Evolutionary conservation across 202 grass and related monocot species (phyloP), one percentile per base, ranked within the genome.

Genomic region (Carex sylvatica): DNA sequence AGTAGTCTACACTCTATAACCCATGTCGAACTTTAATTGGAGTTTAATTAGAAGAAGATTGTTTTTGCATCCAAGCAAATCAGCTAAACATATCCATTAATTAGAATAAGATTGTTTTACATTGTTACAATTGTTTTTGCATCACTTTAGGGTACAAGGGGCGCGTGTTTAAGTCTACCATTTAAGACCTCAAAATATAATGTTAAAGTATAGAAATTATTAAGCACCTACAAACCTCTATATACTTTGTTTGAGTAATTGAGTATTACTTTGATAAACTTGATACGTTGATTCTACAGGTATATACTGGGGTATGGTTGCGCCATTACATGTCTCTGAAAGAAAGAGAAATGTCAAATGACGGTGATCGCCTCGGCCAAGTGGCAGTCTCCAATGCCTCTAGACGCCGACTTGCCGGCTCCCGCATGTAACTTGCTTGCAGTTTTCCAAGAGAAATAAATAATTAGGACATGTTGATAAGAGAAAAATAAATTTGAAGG

Each of bases 351-450:
- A 7, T 84, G 18, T 85, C 91, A 70, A 91, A 61, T 68, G 70
- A 93, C 9, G 68, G 67, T 5, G 93, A 96, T 54, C 68, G 78
- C 22, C 96, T 93, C 15, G 88, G 96, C 13, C 88, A 92, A 85
- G 85, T 99, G 31, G 89, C 89, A 16, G 86, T 88, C 71, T 99
- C 93, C 31, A 99, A 99, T n/a, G 93, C 96, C 26, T 93, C 91
- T 2, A 90, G 89, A 64, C 93, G 96, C 31, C 85, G 93, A 2
- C 91, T 92, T 13, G 73, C 96, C 1, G 96, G 96, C 61, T 99
- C 96, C 60, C 76, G 80, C 2, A 80, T 93, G 44, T 99, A 99
- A 82, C 63, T 31, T 33, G n/a, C 47, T 74, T 44, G 10, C 70
- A 52, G 40, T 53, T 74, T 24, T 62, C 20, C 3, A 3, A 62